Base-by-base conservation (phyloP, 2,329 filamentous ascomycete species). In the Trichoderma gracile region DNA sequence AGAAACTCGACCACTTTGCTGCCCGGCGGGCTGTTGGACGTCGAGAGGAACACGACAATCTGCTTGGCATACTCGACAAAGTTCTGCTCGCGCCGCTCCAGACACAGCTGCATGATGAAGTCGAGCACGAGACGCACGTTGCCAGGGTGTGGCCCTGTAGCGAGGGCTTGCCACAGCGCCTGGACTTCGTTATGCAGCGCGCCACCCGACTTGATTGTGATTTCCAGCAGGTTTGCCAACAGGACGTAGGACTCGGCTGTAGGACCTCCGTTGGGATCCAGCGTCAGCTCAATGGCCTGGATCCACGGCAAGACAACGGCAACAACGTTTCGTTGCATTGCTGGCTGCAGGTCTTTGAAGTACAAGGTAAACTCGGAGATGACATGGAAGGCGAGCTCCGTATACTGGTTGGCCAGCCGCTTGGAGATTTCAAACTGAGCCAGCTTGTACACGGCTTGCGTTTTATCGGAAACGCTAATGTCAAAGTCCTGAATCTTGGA, bases 61-160 rank as follows among this genome's bases (percentile, higher is more conserved):
- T 99, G 95, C 79, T 98, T 99, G 5, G 94, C 94, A 73, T 96
- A 97, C 70, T 97, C 92, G 63, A 99, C 94, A 75, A 97, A 99
- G 71, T 97, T 98, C 72, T 99, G 95, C 75, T 99, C 96, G 55
- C 94, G 88, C 38, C 94, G 88, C 72, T 99, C 95, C 12, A 99
- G 80, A 70, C 95, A 99, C 5, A 98, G 84, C 30, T 88, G 89
- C 77, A 99, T 98, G 76, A 99, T 95, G 73, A 99, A 99, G 74
- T 98, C 93, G 1, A 99, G 84, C 14, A 98, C 91, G 40, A 99
- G 81, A 63, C 96, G 92, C 12, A 99, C 95, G 71, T 99, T 99
- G 21, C 93, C 94, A 9, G 88, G 91, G 75, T 97, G 90, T 0
- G 93, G 93, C 0, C 95, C 94, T 0, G 93, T 97, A 0, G 94